phyloP scores from a whole-genome alignment of 495 filamentous ascomycete species.

The Coniosporium apollinis region DNA sequence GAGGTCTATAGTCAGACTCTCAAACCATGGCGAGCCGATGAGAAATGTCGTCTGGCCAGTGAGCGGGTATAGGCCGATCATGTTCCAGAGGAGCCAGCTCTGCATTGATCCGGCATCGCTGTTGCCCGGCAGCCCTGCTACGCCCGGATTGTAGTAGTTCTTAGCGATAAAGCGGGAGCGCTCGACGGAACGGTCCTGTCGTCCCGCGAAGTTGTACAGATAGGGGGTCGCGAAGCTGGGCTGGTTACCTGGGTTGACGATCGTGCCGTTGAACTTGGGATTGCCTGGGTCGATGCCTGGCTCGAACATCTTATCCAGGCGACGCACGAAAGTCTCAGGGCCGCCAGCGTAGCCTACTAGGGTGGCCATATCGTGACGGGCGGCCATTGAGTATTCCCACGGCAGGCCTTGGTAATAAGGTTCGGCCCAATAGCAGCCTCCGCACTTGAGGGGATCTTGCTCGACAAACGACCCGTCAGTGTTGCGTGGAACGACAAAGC shows the following conservation, averaged over 20 bases:
- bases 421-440: conserved; percentile 52
- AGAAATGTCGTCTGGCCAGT: conserved; percentile 49
- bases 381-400: conserved; percentile 55
- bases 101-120: conserved; percentile 57
- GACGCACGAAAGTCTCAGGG: conserved; percentile 34
- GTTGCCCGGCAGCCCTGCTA: conserved; percentile 44
- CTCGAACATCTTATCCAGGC: conserved; percentile 47
- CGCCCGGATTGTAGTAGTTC: conserved; percentile 32
- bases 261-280: conserved; percentile 30
- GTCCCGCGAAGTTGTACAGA: conserved; percentile 50
- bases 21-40: conserved; percentile 45
- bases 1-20: conserved; percentile 38
- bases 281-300: conserved; percentile 30
- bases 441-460: conserved; percentile 44
- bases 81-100: conserved; percentile 50
- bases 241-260: conserved; percentile 56
- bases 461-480: conserved; percentile 35
- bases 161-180: conserved; percentile 36
- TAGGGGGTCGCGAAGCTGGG: conserved; percentile 54
- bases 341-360: conserved; percentile 45
- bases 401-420: conserved; percentile 47
- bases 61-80: conserved; percentile 53
- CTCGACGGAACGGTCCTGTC: conserved; percentile 41
- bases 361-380: conserved; percentile 47
- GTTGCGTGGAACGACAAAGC: conserved; percentile 48